phyloP scores from a whole-genome alignment of 176 grass and related monocot genomes.

The Leersia perrieri region DNA sequence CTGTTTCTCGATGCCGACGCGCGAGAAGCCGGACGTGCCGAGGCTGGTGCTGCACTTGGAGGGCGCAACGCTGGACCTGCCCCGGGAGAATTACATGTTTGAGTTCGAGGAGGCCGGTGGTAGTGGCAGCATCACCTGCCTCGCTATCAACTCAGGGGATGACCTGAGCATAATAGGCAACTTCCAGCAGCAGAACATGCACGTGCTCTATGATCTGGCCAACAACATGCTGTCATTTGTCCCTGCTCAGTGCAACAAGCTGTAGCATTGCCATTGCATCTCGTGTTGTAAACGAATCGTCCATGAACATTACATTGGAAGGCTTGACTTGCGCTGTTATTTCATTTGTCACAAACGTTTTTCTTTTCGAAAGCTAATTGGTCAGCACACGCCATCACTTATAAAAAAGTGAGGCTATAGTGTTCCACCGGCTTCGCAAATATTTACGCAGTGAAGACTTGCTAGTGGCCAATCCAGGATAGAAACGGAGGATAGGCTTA shows the following conservation, averaged over 20 bases:
- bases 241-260: slow-evolving; percentile 37
- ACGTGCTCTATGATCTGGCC: slow-evolving; percentile 58
- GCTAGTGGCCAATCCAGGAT: too few species aligned
- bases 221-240: slow-evolving; percentile 42
- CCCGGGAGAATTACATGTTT: slow-evolving; percentile 54
- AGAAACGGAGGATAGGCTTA: too few species aligned
- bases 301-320: too few species aligned
- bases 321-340: too few species aligned
- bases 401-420: too few species aligned
- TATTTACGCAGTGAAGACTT: too few species aligned
- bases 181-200: slow-evolving; percentile 72
- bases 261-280: not conserved
- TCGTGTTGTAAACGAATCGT: not conserved
- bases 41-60: slow-evolving; percentile 52
- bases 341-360: not conserved
- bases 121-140: not conserved
- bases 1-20: slow-evolving; percentile 36
- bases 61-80: slow-evolving; percentile 54
- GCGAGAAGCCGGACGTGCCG: slow-evolving; percentile 24
- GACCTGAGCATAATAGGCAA: slow-evolving; percentile 49
- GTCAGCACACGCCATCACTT: too few species aligned
- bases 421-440: too few species aligned
- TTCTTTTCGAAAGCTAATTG: too few species aligned
- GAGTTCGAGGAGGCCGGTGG: not conserved
- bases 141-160: slow-evolving; percentile 14